phyloP scores from a whole-genome alignment of 768 basidiomycete species.

The Tephrocybe sp. region DNA sequence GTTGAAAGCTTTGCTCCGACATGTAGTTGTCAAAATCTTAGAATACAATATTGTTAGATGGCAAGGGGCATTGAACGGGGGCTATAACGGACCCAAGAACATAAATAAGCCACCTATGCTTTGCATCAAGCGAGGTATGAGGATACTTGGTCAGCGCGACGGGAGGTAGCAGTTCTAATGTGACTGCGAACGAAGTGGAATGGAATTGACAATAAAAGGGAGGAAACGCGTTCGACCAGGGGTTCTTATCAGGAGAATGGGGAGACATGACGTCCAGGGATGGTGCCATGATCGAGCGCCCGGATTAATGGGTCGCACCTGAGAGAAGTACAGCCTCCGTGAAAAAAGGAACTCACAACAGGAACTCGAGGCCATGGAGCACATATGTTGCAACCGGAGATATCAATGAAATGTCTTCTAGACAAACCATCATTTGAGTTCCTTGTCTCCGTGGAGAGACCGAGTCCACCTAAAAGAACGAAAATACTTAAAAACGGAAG shows the following conservation, averaged over 20 bases:
- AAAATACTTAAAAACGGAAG: neutral
- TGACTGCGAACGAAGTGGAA: neutral
- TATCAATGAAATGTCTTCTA: constrained; percentile 11
- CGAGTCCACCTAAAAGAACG: no score
- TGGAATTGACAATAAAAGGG: constrained; percentile 4
- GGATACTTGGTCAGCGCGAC: no score
- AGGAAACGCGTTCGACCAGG: constrained; percentile 13
- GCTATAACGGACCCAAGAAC: constrained; percentile 7
- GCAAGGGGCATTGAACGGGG: neutral
- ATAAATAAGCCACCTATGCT: constrained; percentile 6
- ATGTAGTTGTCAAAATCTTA: constrained; percentile 14
- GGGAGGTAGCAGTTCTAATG: neutral
- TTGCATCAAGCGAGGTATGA: constrained; percentile 13
- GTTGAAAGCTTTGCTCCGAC: constrained; percentile 9
- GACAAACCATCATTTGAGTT: constrained; percentile 12
- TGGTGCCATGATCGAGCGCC: constrained; percentile 32
- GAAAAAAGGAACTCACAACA: constrained; percentile 26
- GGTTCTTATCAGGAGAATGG: constrained; percentile 31
- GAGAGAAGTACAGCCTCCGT: constrained; percentile 36
- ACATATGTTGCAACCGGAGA: constrained; percentile 23
- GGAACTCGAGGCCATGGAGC: constrained; percentile 23
- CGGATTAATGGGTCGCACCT: constrained; percentile 17
- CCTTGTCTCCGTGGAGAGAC: constrained; percentile 11
- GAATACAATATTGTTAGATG: neutral
- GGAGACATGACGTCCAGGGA: constrained; percentile 27